Evolutionary conservation across 176 grass and related monocot species (phyloP), one percentile per base, ranked within the genome.

Genomic region (Tillandsia fasciculata): DNA sequence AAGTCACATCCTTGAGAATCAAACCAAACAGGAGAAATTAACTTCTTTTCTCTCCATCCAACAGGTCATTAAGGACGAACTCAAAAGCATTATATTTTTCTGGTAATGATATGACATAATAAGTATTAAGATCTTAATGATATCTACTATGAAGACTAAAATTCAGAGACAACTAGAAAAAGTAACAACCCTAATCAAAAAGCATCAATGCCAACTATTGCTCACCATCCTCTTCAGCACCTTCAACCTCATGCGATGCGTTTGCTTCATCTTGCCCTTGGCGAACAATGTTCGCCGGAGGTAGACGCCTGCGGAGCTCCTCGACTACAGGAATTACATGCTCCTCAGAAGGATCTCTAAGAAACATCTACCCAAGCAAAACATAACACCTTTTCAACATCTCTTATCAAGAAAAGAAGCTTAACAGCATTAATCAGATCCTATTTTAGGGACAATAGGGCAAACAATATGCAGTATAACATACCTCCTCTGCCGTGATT

Each of bases 171-270:
- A 15, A 66, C 12, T 52, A 47, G 50, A 52, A 68, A 67, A 56
- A 9, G 53, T 10, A 50, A 1, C 8, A 42, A 42, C 33, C 33
- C 33, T 42, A 42, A 42, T 42, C 33, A 42, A 42, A 42, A 42
- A 42, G 33, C 33, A 42, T 42, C 33, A 54, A 15, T 13, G 3
- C 20, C n/a, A 11, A 28, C 20, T 49, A 61, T 10, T 26, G 2
- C 29, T 50, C 66, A 77, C 75, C 65, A 69, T 63, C 65, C 48
- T 77, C 65, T 59, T 77, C 65, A 63, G 58, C 42, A 77, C 51
- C 52, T 77, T 77, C 75, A 9, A 26, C 18, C 42, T 61, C 75
- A 69, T 69, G 65, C 20, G 48, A 65, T 18, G 51, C 18, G 11
- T 9, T 58, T 2, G 10, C 52, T 61, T 69, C 65, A 59, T 6